These are phyloP conservation scores for Psophocarpus tetragonolobus DNA, from an alignment of 306 rosid species.

Conservation along the genomic window DNA sequence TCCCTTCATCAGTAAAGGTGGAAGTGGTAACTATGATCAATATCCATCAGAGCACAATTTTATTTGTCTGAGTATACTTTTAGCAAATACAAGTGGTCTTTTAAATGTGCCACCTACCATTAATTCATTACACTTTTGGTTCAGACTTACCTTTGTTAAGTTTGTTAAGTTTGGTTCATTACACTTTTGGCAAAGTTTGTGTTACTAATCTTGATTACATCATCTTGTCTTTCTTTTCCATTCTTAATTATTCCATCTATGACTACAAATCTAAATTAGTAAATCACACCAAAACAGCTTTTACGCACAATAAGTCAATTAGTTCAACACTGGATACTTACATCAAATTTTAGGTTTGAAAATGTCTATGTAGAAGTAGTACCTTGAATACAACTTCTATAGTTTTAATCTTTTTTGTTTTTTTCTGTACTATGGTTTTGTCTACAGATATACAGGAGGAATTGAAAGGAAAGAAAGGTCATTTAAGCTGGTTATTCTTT, in stretches of 20 bases:
- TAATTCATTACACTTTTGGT: background rate
- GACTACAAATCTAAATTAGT: background rate
- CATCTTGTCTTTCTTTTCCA: background rate
- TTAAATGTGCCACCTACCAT: background rate
- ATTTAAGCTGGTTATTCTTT: constrained; percentile 20
- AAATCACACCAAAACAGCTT: background rate
- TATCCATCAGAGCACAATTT: background rate
- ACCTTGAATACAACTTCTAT: background rate
- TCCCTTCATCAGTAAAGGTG: background rate
- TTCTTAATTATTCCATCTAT: background rate
- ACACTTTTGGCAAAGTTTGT: background rate
- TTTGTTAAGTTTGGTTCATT: too few species aligned
- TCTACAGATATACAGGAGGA: constrained; percentile 17
- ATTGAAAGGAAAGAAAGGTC: constrained; percentile 17
- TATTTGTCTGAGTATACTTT: background rate
- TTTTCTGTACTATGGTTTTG: constrained; percentile 8
- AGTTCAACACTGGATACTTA: too few species aligned
- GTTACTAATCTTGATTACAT: background rate
- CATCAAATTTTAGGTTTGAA: too few species aligned
- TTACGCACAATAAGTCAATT: background rate
- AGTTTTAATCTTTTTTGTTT: constrained; percentile 15
- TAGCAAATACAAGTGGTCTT: background rate
- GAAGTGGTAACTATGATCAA: background rate
- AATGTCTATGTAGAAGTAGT: too few species aligned
- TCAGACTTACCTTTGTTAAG: background rate